Conservation (phyloP, 2,329 filamentous ascomycete species). For the Aspergillus texensis region DNA sequence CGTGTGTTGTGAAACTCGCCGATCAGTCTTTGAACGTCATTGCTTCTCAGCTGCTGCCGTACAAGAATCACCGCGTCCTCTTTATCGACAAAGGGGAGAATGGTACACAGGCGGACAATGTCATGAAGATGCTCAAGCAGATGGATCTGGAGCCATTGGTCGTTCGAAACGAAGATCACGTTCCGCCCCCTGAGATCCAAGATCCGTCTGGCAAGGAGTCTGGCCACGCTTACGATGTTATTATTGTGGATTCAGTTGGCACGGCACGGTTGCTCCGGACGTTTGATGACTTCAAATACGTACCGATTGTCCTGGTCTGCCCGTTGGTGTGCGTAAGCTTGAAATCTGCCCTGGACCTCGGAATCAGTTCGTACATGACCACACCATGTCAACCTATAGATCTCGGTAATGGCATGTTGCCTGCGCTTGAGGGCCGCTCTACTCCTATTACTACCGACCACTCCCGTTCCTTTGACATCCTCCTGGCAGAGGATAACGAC, state of each 20-base stretch:
- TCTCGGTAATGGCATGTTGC: constrained; percentile 92
- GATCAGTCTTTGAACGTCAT: constrained; percentile 77
- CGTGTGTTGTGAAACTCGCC: constrained; percentile 84
- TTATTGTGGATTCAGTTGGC: constrained; percentile 91
- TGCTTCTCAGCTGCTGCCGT: constrained; percentile 77
- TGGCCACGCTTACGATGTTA: constrained; percentile 80
- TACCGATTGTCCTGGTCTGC: constrained; percentile 89
- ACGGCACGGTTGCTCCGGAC: constrained; percentile 83
- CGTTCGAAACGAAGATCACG: constrained; percentile 73
- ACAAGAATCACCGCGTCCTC: constrained; percentile 86
- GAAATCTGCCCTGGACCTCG: constrained; percentile 89
- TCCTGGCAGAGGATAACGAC: constrained; percentile 94
- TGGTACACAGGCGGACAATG: constrained; percentile 64
- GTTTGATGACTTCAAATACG: constrained; percentile 95
- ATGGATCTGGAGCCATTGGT: constrained; percentile 82
- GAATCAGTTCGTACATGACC: constrained; percentile 99
- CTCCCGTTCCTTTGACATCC: constrained; percentile 91
- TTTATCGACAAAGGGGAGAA: constrained; percentile 93
- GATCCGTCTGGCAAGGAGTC: constrained; percentile 51
- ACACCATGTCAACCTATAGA: constrained; percentile 94
- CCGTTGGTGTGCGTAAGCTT: constrained; percentile 87
- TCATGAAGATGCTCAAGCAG: constrained; percentile 74
- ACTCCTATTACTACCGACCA: constrained; percentile 91
- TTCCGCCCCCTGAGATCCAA: constrained; percentile 59
- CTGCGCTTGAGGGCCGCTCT: constrained; percentile 88